Conservation (phyloP, 1,284 basidiomycete species). For the Ceratobasidium theobromae region DNA sequence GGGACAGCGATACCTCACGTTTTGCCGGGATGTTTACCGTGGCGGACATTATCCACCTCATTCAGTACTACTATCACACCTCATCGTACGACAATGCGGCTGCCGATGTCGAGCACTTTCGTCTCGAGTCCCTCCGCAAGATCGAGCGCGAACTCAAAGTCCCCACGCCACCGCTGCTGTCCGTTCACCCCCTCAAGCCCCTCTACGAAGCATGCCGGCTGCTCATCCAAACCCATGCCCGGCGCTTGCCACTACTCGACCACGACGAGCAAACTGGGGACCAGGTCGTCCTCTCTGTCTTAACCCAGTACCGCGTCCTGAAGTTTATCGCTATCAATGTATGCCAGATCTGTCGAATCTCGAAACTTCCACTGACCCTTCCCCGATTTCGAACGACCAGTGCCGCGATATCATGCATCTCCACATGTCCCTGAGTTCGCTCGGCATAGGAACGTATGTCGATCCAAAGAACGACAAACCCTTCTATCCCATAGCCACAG, state of each 20-base stretch:
- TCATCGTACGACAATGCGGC: conserved; percentile 85
- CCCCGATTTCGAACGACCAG: no score
- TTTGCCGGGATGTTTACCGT: conserved; percentile 98
- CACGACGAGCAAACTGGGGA: conserved; percentile 91
- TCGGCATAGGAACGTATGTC: conserved; percentile 94
- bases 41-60: conserved; percentile 93
- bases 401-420: conserved; percentile 72
- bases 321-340: conserved; percentile 99
- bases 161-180: conserved; percentile 86
- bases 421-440: conserved; percentile 77
- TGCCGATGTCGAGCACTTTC: conserved; percentile 90
- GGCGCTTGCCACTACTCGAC: conserved; percentile 91
- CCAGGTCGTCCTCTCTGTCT: conserved; percentile 92
- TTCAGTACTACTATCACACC: conserved; percentile 92
- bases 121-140: conserved; percentile 85
- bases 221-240: conserved; percentile 93
- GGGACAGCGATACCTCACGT: conserved; percentile 87
- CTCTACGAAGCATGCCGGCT: conserved; percentile 90
- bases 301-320: conserved; percentile 97
- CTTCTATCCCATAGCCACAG: conserved; percentile 89
- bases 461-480: conserved; percentile 57
- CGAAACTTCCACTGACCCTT: conserved; percentile 9
- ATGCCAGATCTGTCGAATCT: conserved; percentile 41
- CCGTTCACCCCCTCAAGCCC: conserved; percentile 84
- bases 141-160: conserved; percentile 94